Conservation (phyloP, 495 filamentous ascomycete species). For the Neurospora sp. region DNA sequence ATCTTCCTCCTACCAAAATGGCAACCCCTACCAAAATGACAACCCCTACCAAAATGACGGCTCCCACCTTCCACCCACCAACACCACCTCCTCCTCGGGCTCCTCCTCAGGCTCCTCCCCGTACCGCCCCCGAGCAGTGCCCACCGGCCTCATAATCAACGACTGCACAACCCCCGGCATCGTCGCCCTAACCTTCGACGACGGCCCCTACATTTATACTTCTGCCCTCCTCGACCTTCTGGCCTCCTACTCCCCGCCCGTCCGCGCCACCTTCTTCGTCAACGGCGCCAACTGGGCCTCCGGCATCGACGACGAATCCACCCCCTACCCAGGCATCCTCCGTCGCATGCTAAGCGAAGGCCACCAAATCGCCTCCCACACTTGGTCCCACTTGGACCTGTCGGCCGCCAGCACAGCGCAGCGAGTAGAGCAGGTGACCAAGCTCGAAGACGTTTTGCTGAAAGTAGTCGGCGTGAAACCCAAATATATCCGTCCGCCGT, state of each 20-base stretch:
- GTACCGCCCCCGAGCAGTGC: constrained; percentile 6
- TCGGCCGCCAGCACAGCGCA: constrained; percentile 2
- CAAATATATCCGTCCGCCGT: constrained; percentile 37
- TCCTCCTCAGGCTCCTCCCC: not conserved
- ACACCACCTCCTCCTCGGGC: constrained; percentile 1
- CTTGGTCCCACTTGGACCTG: constrained; percentile 31
- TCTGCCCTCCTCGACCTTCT: constrained; percentile 18
- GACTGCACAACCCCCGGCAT: constrained; percentile 44
- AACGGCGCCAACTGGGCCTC: constrained; percentile 58
- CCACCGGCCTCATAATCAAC: constrained; percentile 34
- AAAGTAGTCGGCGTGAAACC: constrained; percentile 27
- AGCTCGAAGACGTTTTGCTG: constrained; percentile 19
- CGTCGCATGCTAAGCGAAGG: constrained; percentile 19
- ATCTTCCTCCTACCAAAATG: not conserved
- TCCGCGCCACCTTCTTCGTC: constrained; percentile 63
- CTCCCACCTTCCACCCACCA: not conserved
- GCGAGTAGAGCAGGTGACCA: constrained; percentile 18
- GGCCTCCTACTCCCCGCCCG: constrained; percentile 31
- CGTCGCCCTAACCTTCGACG: constrained; percentile 36
- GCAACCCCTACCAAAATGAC: not conserved
- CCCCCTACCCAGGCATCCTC: constrained; percentile 19
- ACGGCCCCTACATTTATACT: constrained; percentile 33
- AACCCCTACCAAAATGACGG: not conserved
- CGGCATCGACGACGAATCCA: constrained; percentile 36
- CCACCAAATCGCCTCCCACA: constrained; percentile 28